Evolutionary conservation across 2,329 filamentous ascomycete genomes (phyloP).

Genomic region (Ceratocystiopsis sp.): DNA sequence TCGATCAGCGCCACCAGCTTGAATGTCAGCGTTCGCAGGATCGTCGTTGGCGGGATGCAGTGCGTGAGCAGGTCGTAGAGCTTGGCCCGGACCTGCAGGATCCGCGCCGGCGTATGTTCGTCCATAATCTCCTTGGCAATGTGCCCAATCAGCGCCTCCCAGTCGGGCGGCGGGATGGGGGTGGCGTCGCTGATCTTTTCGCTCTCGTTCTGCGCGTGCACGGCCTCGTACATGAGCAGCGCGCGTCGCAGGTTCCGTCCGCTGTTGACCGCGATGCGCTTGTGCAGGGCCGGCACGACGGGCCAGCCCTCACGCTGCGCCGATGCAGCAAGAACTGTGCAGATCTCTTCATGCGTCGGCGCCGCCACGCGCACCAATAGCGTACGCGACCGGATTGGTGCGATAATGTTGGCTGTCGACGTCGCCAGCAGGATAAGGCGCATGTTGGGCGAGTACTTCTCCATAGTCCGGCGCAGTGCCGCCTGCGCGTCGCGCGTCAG

Average conservation of each 20-base stretch:
- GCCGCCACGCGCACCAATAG: slow-evolving; percentile 83
- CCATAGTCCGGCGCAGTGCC: slow-evolving; percentile 88
- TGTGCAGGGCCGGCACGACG: slow-evolving; percentile 57
- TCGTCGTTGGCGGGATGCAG: slow-evolving; percentile 88
- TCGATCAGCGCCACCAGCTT: slow-evolving; percentile 79
- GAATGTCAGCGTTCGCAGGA: slow-evolving; percentile 88
- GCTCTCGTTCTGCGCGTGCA: slow-evolving; percentile 82
- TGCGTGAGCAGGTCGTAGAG: slow-evolving; percentile 96
- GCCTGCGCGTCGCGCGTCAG: slow-evolving; percentile 89
- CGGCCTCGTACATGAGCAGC: slow-evolving; percentile 89
- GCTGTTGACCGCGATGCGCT: slow-evolving; percentile 76
- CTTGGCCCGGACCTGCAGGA: slow-evolving; percentile 76
- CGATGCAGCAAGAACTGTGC: slow-evolving; percentile 49
- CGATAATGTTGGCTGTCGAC: slow-evolving; percentile 95
- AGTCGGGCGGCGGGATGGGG: slow-evolving; percentile 84
- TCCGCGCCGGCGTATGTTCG: slow-evolving; percentile 78
- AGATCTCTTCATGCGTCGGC: slow-evolving; percentile 73
- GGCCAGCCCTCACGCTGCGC: slow-evolving; percentile 73
- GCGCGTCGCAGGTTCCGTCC: slow-evolving; percentile 80
- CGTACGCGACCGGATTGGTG: slow-evolving; percentile 87
- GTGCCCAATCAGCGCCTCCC: slow-evolving; percentile 80
- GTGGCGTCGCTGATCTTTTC: slow-evolving; percentile 81
- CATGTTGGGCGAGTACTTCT: slow-evolving; percentile 95
- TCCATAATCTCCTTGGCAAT: slow-evolving; percentile 88
- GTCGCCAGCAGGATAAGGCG: slow-evolving; percentile 85